These are phyloP conservation scores for Rhizopus sp. DNA, from an alignment of 371 early-diverging fungal species.

Conservation along the genomic window DNA sequence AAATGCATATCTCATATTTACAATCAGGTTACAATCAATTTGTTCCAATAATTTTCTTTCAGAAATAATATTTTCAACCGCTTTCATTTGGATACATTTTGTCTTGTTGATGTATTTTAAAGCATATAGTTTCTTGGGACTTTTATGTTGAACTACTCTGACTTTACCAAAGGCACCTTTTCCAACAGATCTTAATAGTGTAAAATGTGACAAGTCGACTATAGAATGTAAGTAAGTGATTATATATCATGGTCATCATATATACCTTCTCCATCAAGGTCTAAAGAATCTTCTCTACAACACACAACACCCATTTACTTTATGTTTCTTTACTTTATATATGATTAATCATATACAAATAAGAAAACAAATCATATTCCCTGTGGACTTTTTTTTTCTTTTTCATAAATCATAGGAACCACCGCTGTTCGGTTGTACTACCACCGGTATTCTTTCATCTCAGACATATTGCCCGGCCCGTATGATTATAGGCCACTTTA, in stretches of 20 bases:
- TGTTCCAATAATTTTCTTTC: conserved; percentile 60
- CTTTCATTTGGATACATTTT: conserved; percentile 59
- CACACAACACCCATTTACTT: conserved; percentile 46
- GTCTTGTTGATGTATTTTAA: conserved; percentile 67
- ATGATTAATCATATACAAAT: not conserved
- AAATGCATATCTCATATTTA: conserved; percentile 80
- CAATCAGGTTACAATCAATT: conserved; percentile 53
- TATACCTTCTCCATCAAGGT: conserved; percentile 48
- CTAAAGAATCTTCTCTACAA: conserved; percentile 40
- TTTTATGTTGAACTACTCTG: conserved; percentile 86
- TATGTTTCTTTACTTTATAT: not conserved
- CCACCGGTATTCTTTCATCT: too few species aligned
- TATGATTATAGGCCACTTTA: too few species aligned
- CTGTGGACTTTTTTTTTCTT: too few species aligned
- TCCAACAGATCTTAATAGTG: conserved; percentile 69
- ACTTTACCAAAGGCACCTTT: conserved; percentile 83
- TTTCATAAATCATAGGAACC: too few species aligned
- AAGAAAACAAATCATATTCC: not conserved
- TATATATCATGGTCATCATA: not conserved
- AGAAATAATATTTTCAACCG: conserved; percentile 60
- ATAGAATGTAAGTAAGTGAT: not conserved
- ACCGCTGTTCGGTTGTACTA: too few species aligned
- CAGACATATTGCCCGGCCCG: too few species aligned
- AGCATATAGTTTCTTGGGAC: conserved; percentile 58
- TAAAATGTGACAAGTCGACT: conserved; percentile 66